Evolutionary conservation across 2,329 filamentous ascomycete genomes (phyloP), one percentile per base, ranked within the genome.

Genomic region (Sarocladium strictum): DNA sequence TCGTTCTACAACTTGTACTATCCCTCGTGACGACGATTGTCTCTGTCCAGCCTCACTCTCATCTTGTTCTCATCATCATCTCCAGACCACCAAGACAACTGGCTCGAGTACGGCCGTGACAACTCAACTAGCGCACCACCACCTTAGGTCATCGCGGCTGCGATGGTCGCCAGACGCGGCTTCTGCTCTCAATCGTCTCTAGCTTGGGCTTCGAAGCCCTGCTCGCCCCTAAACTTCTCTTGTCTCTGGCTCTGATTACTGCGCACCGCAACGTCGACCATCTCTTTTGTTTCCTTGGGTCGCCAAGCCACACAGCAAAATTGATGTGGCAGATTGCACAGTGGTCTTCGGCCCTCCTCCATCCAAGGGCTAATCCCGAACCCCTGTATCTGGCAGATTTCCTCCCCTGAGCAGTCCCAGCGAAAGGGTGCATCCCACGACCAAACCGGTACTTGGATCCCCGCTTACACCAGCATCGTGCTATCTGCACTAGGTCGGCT

Each of bases 11-110:
- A 5, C n/a, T n/a, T n/a, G n/a, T n/a, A n/a, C n/a, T n/a, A n/a
- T n/a, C 29, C 47, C 47, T 51, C 24, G 47, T 51, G 47, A 51
- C 27, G 47, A 51, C 27, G 23, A 21, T 35, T 51, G 47, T 51
- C 47, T 51, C 29, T 33, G 21, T 14, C 3, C 24, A 17, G 43
- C 23, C 43, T 49, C 26, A 43, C 43, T 10, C 23, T 49, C 43
- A 49, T 49, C 43, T 32, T 19, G 21, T 21, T 10, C 14, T 49
- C 17, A 15, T n/a, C 26, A 10, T 3, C 23, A 7, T 17, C 9
- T 7, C 29, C n/a, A n/a, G n/a, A 51, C 15, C 29, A 35, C 27
- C 26, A 35, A 51, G 47, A 33, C 47, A 51, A 35, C n/a, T 32
- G 47, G 15, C 47, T 51, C 17, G n/a, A 35, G 9, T 3, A 21